A percentile compares a stretch with the other conserved stretches of the same genome.
Conservation (phyloP, 345 rosid genomes). For the Lepidium didymum region DNA sequence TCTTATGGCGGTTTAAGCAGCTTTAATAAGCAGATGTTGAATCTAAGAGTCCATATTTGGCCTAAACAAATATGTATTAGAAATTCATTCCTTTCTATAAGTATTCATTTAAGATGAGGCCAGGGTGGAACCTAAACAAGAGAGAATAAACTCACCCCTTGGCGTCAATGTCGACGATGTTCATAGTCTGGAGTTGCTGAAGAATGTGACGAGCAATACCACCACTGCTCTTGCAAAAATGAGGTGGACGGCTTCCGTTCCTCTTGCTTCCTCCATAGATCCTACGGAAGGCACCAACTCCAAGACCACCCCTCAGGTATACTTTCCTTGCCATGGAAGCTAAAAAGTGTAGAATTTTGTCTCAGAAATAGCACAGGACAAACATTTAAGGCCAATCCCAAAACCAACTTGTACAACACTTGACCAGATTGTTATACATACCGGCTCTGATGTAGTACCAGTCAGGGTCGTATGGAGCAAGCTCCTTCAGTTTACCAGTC, state of each 20-base stretch:
- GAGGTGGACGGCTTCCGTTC: constrained; percentile 36
- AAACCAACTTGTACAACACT: background rate
- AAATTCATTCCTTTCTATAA: background rate
- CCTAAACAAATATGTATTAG: background rate
- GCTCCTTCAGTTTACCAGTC: constrained; percentile 62
- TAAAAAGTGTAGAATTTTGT: too few species aligned
- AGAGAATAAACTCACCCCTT: constrained; percentile 28
- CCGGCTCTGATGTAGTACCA: constrained; percentile 69
- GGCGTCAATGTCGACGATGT: constrained; percentile 32
- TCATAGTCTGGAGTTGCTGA: constrained; percentile 36
- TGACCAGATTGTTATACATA: background rate
- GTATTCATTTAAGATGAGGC: background rate
- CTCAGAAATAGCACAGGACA: background rate
- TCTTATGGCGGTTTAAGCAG: background rate
- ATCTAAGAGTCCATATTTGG: background rate
- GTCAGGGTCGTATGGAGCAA: constrained; percentile 71
- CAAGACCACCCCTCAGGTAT: constrained; percentile 35
- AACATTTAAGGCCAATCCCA: background rate
- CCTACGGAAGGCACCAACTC: constrained; percentile 37
- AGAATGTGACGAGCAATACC: constrained; percentile 38
- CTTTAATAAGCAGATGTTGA: background rate
- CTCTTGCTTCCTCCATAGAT: constrained; percentile 40
- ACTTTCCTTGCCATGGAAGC: constrained; percentile 39
- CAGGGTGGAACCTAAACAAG: background rate
- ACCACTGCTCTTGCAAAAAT: constrained; percentile 39